Conservation (phyloP, 306 rosid species). For the Inga laurina region DNA sequence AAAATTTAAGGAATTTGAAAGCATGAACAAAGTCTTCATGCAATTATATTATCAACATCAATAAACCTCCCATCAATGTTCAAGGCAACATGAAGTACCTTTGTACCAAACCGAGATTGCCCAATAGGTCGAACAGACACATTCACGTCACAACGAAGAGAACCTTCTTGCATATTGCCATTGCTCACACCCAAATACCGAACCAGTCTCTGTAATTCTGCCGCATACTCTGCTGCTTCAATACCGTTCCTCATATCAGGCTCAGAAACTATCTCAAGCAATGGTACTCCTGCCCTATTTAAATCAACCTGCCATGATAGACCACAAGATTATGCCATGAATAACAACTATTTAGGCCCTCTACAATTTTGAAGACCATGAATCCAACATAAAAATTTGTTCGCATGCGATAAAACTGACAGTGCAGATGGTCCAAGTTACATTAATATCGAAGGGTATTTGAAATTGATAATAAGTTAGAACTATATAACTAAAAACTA, state of each 20-base stretch:
- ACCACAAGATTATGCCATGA: slow-evolving; percentile 7
- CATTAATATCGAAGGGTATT: background rate
- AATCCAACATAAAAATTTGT: background rate
- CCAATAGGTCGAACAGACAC: slow-evolving; percentile 87
- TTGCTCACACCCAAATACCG: slow-evolving; percentile 92
- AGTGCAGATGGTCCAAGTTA: slow-evolving; percentile 8
- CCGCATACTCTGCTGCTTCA: slow-evolving; percentile 97
- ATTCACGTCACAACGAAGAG: slow-evolving; percentile 95
- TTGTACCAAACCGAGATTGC: slow-evolving; percentile 79
- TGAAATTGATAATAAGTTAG: background rate
- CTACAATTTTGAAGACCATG: slow-evolving; percentile 7
- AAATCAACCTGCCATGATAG: slow-evolving; percentile 78
- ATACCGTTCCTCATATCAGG: slow-evolving; percentile 96
- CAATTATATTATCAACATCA: slow-evolving; percentile 10
- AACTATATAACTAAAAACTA: background rate
- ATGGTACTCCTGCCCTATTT: slow-evolving; percentile 95
- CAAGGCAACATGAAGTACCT: slow-evolving; percentile 44
- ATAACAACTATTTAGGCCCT: background rate
- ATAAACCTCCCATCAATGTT: slow-evolving; percentile 11
- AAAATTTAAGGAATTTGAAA: background rate
- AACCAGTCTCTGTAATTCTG: slow-evolving; percentile 89
- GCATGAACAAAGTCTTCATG: slow-evolving; percentile 4
- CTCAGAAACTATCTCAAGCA: slow-evolving; percentile 98
- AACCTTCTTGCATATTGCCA: slow-evolving; percentile 99
- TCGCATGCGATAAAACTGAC: background rate